Conservation (phyloP, 2,329 filamentous ascomycete genomes). For the Diaporthe citrichinensis region DNA sequence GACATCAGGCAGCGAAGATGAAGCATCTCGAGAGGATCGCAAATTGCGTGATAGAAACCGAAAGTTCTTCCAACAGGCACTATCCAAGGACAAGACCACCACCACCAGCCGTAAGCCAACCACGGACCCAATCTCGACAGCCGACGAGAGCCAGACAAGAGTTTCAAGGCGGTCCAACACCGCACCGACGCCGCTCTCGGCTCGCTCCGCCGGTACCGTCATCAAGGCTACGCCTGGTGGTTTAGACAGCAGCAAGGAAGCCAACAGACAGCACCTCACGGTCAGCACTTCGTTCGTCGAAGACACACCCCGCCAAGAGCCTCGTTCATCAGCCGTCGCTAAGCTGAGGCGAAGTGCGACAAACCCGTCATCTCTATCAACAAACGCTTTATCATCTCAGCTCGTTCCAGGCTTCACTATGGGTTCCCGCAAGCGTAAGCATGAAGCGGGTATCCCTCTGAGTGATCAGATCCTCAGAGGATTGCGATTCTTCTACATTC, state of each 20-base stretch:
- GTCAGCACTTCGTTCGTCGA: slow-evolving; percentile 47
- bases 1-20: slow-evolving; percentile 48
- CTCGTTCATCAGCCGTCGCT: slow-evolving; percentile 41
- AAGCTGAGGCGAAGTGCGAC: slow-evolving; percentile 49
- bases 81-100: slow-evolving; percentile 30
- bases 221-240: slow-evolving; percentile 34
- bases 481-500: slow-evolving; percentile 82
- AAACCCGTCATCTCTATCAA: slow-evolving; percentile 48
- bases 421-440: slow-evolving; percentile 63
- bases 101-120: not conserved
- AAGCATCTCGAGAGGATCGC: slow-evolving; percentile 47
- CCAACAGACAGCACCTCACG: slow-evolving; percentile 31
- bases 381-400: slow-evolving; percentile 38
- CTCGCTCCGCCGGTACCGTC: not conserved
- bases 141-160: not conserved
- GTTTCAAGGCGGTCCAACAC: not conserved
- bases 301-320: slow-evolving; percentile 50
- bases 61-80: slow-evolving; percentile 44
- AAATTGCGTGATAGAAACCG: slow-evolving; percentile 51
- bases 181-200: not conserved
- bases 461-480: slow-evolving; percentile 70
- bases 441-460: slow-evolving; percentile 63
- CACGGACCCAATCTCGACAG: not conserved
- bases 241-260: not conserved
- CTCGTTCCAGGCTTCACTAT: slow-evolving; percentile 46